A percentile compares a stretch with the other conserved stretches of the same genome.
Evolutionary conservation across 495 filamentous ascomycete species (phyloP).

Genomic region (Paragyromitra xinjiangensis): DNA sequence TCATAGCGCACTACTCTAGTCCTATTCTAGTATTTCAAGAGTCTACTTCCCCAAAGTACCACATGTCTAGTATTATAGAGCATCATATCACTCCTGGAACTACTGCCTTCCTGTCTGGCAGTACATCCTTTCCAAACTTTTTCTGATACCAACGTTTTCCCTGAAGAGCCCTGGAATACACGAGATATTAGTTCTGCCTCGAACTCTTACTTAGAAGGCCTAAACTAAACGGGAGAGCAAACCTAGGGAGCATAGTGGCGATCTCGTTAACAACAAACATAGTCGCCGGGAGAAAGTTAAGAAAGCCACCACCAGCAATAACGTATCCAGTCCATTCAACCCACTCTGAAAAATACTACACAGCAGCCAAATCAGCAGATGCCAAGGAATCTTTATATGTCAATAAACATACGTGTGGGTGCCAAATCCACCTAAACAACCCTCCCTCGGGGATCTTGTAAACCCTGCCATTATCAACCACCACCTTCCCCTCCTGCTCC

Average conservation of each 20-base stretch:
- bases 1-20: background rate
- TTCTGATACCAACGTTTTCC: conserved; percentile 88
- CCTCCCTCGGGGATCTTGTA: conserved; percentile 88
- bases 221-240: background rate
- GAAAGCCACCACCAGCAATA: conserved; percentile 68
- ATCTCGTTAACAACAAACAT: conserved; percentile 87
- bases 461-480: conserved; percentile 72
- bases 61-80: background rate
- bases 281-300: conserved; percentile 74
- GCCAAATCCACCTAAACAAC: conserved; percentile 82
- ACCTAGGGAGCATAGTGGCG: conserved; percentile 80
- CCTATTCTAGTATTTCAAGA: background rate
- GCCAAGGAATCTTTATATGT: background rate
- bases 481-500: conserved; percentile 58
- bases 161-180: conserved; percentile 70
- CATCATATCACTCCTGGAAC: conserved; percentile 76
- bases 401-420: conserved; percentile 69
- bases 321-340: conserved; percentile 92
- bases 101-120: conserved; percentile 78
- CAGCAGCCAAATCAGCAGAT: conserved; percentile 3
- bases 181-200: background rate
- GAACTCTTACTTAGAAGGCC: background rate
- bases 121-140: conserved; percentile 81
- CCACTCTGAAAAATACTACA: conserved; percentile 88
- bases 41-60: background rate